These are phyloP conservation scores for Erythrophleum ivorense DNA, from an alignment of 331 rosid genomes.

Conservation along the genomic window DNA sequence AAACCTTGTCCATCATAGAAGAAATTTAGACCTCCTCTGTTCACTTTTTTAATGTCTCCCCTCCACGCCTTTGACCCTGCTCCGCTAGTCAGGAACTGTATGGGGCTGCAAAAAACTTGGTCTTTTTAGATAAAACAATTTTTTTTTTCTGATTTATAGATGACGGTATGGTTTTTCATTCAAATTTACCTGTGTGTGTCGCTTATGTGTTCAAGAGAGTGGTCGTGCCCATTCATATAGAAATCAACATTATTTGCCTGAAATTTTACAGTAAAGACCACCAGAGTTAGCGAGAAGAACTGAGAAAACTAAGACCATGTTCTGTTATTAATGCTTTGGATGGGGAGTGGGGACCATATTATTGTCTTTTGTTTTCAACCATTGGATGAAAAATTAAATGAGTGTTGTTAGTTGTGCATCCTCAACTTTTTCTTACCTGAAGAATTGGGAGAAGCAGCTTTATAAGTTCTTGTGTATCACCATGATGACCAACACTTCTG, in stretches of 20 bases:
- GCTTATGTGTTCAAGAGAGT: conserved; percentile 73
- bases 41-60: conserved; percentile 51
- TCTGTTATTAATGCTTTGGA: background rate
- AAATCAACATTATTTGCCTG: conserved; percentile 70
- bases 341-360: background rate
- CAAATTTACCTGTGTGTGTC: conserved; percentile 61
- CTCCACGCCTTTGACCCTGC: conserved; percentile 96
- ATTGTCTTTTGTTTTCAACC: background rate
- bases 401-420: background rate
- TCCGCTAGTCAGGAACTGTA: conserved; percentile 69
- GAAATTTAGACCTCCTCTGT: conserved; percentile 54
- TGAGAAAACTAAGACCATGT: background rate
- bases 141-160: background rate
- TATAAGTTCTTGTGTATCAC: conserved; percentile 56
- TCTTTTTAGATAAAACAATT: conserved; percentile 14
- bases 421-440: conserved; percentile 40
- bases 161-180: background rate
- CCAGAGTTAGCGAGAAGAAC: background rate
- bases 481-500: conserved; percentile 76
- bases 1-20: conserved; percentile 89
- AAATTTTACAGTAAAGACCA: background rate
- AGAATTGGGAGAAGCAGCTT: conserved; percentile 56
- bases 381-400: background rate
- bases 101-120: conserved; percentile 55
- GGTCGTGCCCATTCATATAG: conserved; percentile 83